Percentiles rank a stretch among this genome's conserved stretches.
Conservation (phyloP, 345 rosid genomes). For the Pistacia integerrima region DNA sequence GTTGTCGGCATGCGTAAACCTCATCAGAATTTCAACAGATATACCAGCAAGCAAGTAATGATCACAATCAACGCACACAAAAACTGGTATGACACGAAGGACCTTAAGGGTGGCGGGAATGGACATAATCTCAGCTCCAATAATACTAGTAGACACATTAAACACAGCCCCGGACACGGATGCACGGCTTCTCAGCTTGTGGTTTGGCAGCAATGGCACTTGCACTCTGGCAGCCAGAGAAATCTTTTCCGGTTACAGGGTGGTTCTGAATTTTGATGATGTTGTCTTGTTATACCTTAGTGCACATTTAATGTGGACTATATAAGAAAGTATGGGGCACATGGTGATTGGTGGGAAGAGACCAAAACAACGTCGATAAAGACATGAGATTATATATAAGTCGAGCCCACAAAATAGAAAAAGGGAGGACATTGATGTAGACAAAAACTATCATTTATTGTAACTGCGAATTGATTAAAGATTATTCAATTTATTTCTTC, state of each 20-base stretch:
- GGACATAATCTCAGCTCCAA: constrained; percentile 95
- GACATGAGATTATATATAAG: background rate
- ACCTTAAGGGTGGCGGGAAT: constrained; percentile 84
- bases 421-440: no score
- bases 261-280: background rate
- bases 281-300: constrained; percentile 35
- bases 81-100: constrained; percentile 76
- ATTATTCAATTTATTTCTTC: no score
- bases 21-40: constrained; percentile 75
- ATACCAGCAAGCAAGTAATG: constrained; percentile 66
- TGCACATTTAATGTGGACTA: background rate
- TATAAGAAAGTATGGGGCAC: background rate
- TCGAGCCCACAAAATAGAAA: no score
- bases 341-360: background rate
- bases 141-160: constrained; percentile 78
- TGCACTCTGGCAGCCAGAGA: constrained; percentile 41
- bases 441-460: no score
- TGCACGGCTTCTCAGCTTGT: constrained; percentile 33
- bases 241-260: constrained; percentile 34
- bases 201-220: constrained; percentile 54
- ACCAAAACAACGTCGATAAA: constrained; percentile 18
- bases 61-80: constrained; percentile 39
- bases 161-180: constrained; percentile 81
- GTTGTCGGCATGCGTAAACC: constrained; percentile 43
- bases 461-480: no score